Conservation (phyloP, 768 basidiomycete genomes). For the Boletellus emodensis region DNA sequence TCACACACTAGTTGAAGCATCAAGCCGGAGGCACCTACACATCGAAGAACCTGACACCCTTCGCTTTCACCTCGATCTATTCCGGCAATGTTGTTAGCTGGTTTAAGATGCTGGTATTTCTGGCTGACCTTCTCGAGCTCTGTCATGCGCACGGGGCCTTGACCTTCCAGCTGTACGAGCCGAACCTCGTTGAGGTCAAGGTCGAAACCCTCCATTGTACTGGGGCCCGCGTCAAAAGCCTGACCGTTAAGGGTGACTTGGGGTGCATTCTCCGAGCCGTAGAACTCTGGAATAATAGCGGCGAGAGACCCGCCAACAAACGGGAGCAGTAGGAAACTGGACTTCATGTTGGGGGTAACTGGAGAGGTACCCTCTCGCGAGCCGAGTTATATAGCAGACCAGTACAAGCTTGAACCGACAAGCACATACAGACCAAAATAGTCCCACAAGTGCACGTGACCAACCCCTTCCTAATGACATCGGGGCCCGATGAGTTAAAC, state of each 20-base stretch:
- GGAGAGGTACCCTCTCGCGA: no score
- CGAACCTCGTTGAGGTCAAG: constrained; percentile 70
- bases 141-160: constrained; percentile 73
- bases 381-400: not conserved
- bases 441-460: no score
- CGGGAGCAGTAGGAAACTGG: constrained; percentile 16
- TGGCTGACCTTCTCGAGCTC: constrained; percentile 78
- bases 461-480: no score
- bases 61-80: constrained; percentile 73
- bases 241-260: constrained; percentile 29
- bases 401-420: constrained; percentile 3
- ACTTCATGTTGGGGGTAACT: constrained; percentile 6
- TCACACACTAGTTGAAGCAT: not conserved
- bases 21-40: constrained; percentile 46
- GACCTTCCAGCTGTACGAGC: constrained; percentile 70
- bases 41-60: constrained; percentile 83
- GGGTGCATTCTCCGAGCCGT: constrained; percentile 1
- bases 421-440: constrained; percentile 9
- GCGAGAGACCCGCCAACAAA: constrained; percentile 19
- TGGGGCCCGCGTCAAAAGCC: constrained; percentile 19
- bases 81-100: not conserved
- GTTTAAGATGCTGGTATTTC: not conserved
- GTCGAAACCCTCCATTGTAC: constrained; percentile 45
- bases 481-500: not conserved
- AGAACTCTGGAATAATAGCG: constrained; percentile 11